phyloP scores from a whole-genome alignment of 2,329 filamentous ascomycete genomes.

The Monilinia aucupariae region DNA sequence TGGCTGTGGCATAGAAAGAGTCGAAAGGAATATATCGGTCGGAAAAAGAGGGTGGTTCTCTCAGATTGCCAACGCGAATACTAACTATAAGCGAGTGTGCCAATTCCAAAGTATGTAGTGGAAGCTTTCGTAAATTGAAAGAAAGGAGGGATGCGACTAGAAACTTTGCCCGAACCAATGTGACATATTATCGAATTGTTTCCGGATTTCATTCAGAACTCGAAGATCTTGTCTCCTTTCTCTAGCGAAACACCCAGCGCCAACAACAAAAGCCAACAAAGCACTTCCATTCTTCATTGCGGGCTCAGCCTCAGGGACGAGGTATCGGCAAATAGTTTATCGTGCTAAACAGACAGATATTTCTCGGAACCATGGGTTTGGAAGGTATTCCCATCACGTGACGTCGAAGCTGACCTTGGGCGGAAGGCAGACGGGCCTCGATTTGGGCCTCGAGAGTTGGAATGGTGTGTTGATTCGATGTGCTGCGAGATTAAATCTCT shows the following conservation, averaged over 20 bases:
- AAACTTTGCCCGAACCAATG: not conserved
- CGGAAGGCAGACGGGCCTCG: conserved; percentile 14
- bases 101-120: not conserved
- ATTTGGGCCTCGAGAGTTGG: conserved; percentile 14
- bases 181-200: not conserved
- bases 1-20: not conserved
- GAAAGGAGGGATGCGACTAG: not conserved
- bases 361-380: not conserved
- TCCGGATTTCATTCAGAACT: not conserved
- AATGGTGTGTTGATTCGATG: conserved; percentile 8
- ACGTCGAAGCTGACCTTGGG: not conserved
- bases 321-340: not conserved
- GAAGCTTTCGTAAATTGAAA: not conserved
- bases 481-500: not conserved
- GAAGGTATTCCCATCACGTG: conserved; percentile 6
- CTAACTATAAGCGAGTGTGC: not conserved
- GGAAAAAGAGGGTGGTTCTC: not conserved
- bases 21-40: too few species aligned
- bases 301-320: not conserved
- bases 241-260: not conserved
- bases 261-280: conserved; percentile 2
- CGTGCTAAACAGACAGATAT: not conserved
- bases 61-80: not conserved
- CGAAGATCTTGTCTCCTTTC: conserved; percentile 5
- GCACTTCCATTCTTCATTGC: not conserved